Percentiles rank a stretch among this genome's conserved stretches.
These are phyloP conservation scores for Melaleuca quinquenervia DNA, from an alignment of 345 rosid genomes.

Conservation along the genomic window DNA sequence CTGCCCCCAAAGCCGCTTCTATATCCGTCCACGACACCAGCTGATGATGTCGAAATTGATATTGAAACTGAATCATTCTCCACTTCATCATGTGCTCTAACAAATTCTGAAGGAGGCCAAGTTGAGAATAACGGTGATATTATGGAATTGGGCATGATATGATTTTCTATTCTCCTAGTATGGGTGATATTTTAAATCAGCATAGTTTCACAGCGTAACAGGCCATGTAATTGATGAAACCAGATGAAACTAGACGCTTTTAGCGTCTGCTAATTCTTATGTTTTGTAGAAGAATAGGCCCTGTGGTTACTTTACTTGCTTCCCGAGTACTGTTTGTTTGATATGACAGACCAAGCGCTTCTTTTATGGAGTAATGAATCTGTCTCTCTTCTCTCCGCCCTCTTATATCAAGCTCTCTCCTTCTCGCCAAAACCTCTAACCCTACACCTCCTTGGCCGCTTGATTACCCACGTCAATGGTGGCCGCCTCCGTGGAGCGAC, in stretches of 20 bases:
- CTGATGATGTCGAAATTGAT: neutral
- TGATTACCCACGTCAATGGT: neutral
- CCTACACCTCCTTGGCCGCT: neutral
- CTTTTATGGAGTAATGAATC: neutral
- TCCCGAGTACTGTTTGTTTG: neutral
- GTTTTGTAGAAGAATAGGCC: neutral
- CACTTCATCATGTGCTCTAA: neutral
- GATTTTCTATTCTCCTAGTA: neutral
- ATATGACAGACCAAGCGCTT: neutral
- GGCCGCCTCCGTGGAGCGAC: neutral
- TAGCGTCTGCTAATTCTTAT: neutral
- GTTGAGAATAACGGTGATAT: neutral
- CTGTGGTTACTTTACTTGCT: neutral
- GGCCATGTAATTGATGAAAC: neutral
- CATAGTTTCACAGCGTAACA: neutral
- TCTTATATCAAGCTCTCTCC: neutral
- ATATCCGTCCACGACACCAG: fast-evolving
- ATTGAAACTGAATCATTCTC: neutral
- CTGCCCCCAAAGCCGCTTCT: neutral
- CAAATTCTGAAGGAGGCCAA: neutral
- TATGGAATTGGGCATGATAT: neutral
- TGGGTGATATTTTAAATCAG: neutral
- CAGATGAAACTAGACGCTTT: neutral
- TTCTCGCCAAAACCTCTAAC: neutral
- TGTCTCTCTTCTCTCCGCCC: neutral